Evolutionary conservation across 2,329 filamentous ascomycete species (phyloP).

Genomic region (Knufia petricola): DNA sequence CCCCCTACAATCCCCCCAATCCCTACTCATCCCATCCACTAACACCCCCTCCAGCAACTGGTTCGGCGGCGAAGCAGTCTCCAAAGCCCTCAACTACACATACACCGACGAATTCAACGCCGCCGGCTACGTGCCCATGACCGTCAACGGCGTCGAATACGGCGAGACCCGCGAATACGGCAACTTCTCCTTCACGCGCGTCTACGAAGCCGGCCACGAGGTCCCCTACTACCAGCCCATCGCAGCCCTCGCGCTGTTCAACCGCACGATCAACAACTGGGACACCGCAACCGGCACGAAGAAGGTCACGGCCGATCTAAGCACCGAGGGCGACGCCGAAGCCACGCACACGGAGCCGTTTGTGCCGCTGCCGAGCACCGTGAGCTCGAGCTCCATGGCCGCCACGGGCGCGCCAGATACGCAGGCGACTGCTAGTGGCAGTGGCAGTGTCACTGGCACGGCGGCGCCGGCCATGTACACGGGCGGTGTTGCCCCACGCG

Average conservation of each 20-base stretch:
- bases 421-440: no score
- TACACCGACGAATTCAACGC: conserved; percentile 49
- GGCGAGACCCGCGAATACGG: conserved; percentile 68
- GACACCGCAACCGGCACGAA: conserved; percentile 45
- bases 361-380: conserved; percentile 26
- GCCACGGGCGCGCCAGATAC: no score
- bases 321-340: conserved; percentile 37
- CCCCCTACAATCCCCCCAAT: neutral
- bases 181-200: conserved; percentile 59
- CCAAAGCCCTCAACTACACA: conserved; percentile 46
- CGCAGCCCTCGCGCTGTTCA: conserved; percentile 51
- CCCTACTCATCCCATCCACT: conserved; percentile 20
- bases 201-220: conserved; percentile 58
- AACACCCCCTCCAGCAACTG: conserved; percentile 35
- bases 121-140: conserved; percentile 63
- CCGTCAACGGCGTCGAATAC: conserved; percentile 57
- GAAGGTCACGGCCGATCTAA: conserved; percentile 28
- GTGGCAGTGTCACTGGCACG: no score
- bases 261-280: conserved; percentile 48
- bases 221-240: conserved; percentile 53
- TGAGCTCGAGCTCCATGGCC: no score
- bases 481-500: no score
- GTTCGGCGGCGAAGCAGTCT: conserved; percentile 65
- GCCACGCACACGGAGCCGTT: conserved; percentile 39
- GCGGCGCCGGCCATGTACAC: no score